A percentile compares a stretch with the other conserved stretches of the same genome.
phyloP scores from a whole-genome alignment of 2,329 filamentous ascomycete species.

The Stromatinia cepivora region DNA sequence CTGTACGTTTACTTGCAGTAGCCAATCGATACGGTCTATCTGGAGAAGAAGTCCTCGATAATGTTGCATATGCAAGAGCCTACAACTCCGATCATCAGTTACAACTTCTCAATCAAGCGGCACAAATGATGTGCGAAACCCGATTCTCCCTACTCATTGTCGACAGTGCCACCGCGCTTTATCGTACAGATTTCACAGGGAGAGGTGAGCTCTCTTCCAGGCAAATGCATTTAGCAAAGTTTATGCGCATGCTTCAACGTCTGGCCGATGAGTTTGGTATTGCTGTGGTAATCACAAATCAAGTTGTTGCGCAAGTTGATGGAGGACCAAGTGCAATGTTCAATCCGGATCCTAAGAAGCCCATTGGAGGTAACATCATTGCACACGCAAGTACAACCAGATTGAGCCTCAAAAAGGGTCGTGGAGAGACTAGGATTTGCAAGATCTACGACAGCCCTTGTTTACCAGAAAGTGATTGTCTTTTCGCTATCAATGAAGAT shows the following conservation, averaged over 20 bases:
- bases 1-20: slow-evolving; percentile 85
- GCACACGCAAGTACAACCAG: slow-evolving; percentile 95
- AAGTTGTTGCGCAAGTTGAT: slow-evolving; percentile 97
- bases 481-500: slow-evolving; percentile 97
- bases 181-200: slow-evolving; percentile 95
- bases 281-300: slow-evolving; percentile 97
- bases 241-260: slow-evolving; percentile 80
- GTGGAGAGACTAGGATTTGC: slow-evolving; percentile 92
- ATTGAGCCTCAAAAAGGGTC: slow-evolving; percentile 91
- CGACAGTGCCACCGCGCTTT: slow-evolving; percentile 92
- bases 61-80: slow-evolving; percentile 94
- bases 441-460: slow-evolving; percentile 99
- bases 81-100: slow-evolving; percentile 99
- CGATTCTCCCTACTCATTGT: slow-evolving; percentile 94
- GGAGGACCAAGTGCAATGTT: slow-evolving; percentile 97
- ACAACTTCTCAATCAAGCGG: slow-evolving; percentile 89
- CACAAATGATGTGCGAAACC: slow-evolving; percentile 99
- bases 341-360: slow-evolving; percentile 98
- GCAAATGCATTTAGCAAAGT: slow-evolving; percentile 85
- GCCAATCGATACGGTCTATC: slow-evolving; percentile 93
- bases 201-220: slow-evolving; percentile 93
- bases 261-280: slow-evolving; percentile 87
- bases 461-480: slow-evolving; percentile 89
- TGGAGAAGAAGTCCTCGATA: slow-evolving; percentile 96
- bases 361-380: slow-evolving; percentile 98